Evolutionary conservation across 2,329 filamentous ascomycete genomes (phyloP), one percentile per base, ranked within the genome.

Genomic region (Curvularia hawaiiensis): DNA sequence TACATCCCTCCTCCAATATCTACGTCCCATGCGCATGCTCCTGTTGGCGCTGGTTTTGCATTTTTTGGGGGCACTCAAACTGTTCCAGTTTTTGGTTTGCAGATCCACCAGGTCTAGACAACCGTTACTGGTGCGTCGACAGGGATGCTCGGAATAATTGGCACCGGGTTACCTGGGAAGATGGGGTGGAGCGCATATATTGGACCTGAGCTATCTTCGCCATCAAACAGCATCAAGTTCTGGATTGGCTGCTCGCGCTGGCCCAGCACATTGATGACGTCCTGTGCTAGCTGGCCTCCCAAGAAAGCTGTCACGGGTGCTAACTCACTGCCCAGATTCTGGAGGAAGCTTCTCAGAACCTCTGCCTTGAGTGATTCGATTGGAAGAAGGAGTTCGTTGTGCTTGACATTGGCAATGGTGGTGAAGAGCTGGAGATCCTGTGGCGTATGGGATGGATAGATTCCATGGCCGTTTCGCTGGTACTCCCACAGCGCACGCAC

Each of bases 231-330:
- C 49, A 97, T 85, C 74, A 97, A 87, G 76, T 99, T 99, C 79
- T 99, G 95, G 41, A 99, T 90, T 0, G 95, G 95, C 76, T 97
- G 95, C 79, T 98, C 92, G 40, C 90, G 88, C 73, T 90, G 88
- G 48, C 93, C 92, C 6, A 98, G 84, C 31, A 97, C 93, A 70
- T 98, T 98, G 79, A 99, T 98, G 50, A 97, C 92, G 73, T 99
- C 95, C 78, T 99, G 95, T 0, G 94, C 92, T 16, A 99, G 83
- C 75, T 93, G 88, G 10, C 93, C 95, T 48, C 95, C 95, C 11
- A 99, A 81, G 57, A 97, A 91, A 1, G 95, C 93, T 0, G 91
- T 89, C 9, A 96, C 91, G 8, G 95, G 92, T 12, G 90, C 88
- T 39, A 98, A 80, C 78, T 98, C 94, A 68, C 87, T 87, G 54